Evolutionary conservation across 176 grass and related monocot species (phyloP), one percentile per base, ranked within the genome.

Genomic region (Rhynchospora tenuis): DNA sequence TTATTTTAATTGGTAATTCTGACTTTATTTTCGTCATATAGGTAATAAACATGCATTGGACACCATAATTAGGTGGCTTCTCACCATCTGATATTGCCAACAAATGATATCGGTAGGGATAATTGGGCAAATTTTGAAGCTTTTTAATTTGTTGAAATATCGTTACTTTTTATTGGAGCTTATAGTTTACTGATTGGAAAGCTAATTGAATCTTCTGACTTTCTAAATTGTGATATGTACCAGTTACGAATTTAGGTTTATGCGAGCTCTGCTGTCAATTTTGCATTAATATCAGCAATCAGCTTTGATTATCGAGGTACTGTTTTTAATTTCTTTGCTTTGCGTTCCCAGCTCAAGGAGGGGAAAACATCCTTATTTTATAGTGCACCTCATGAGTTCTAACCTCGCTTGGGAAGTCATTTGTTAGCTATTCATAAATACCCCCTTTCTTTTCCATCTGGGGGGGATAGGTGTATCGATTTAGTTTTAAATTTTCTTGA

Each of bases 191-290:
- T 48, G 6, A 48, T 46, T 42, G 29, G 26, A 33, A 51, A 24
- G 22, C 71, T 74, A 24, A 52, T 33, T 33, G 31, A 33, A 1
- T 52, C 22, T 45, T 26, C 46, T 8, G 22, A 28, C 22, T 76
- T 29, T 9, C 28, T 9, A 76, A 54, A 29, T 54, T 27, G 47
- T 6, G 23, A 26, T 67, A 67, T 7, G 28, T 26, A 76, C 13
- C 44, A 75, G 47, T 75, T 54, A 6, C 22, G 71, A 51, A 73
- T 73, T 73, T 73, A 74, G 71, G 22, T 74, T n/a, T 26, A 22
- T 17, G 13, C 72, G 28, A 75, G 12, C 0, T 52, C 72, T 23
- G 12, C 20, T 17, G 47, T 3, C 46, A 68, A 43, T 43, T 68
- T 68, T 68, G 31, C 19, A 43, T 19, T 67, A 17, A 67, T 42